These are phyloP conservation scores for Macrolepiota albuminosa DNA, from an alignment of 768 basidiomycete genomes.

Conservation along the genomic window DNA sequence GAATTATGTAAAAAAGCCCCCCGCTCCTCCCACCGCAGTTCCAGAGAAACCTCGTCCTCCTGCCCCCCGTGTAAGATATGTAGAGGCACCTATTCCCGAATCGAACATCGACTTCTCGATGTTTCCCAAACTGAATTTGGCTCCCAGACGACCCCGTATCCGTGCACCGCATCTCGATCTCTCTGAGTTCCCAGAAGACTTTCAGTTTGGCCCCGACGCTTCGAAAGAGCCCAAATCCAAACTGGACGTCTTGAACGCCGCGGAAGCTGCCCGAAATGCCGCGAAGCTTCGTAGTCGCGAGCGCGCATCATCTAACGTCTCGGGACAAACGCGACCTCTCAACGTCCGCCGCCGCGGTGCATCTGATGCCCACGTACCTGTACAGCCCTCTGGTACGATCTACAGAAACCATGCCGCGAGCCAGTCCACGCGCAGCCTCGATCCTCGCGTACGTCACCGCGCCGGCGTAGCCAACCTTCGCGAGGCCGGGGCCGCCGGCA, in stretches of 20 bases:
- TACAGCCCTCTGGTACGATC: background rate
- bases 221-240: background rate
- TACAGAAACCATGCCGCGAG: conserved; percentile 6
- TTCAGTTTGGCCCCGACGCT: background rate
- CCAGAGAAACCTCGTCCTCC: background rate
- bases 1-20: background rate
- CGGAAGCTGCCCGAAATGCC: background rate
- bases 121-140: background rate
- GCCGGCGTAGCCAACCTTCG: background rate
- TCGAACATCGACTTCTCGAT: background rate
- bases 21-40: background rate
- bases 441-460: conserved; percentile 6
- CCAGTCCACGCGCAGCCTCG: conserved; percentile 12
- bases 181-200: background rate
- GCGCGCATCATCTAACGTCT: background rate
- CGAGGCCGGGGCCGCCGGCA: no score
- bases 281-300: background rate
- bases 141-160: background rate
- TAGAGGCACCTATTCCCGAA: background rate
- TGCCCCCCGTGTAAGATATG: background rate
- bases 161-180: background rate
- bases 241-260: background rate
- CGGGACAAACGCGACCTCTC: background rate
- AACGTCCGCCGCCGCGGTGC: conserved; percentile 4
- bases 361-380: background rate